Percentiles rank a stretch among this genome's conserved stretches.
Evolutionary conservation across 179 eudicot species (phyloP).

Genomic region (Drosera spatulata): DNA sequence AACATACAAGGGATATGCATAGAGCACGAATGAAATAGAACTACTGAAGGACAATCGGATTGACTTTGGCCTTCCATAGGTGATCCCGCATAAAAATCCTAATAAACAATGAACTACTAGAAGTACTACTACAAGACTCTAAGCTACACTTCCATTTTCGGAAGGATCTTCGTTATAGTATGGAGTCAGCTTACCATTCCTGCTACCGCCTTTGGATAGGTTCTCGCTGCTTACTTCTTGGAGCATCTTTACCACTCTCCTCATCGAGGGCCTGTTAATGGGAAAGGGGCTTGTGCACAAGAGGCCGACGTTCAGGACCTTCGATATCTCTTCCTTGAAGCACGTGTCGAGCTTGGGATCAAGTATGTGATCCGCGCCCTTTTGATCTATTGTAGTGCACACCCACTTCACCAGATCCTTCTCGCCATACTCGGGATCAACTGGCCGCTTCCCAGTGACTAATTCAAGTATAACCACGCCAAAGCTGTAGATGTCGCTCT

Average conservation of each 20-base stretch:
- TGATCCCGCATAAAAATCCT: no score
- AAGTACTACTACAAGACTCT: slow-evolving; percentile 7
- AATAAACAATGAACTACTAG: not conserved
- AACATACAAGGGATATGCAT: no score
- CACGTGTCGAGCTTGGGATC: slow-evolving; percentile 60
- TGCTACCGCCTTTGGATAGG: slow-evolving; percentile 11
- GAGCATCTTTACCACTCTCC: slow-evolving; percentile 71
- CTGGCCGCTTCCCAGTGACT: slow-evolving; percentile 62
- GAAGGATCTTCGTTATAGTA: slow-evolving; percentile 77
- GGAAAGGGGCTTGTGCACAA: slow-evolving; percentile 85
- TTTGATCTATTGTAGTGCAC: slow-evolving; percentile 57
- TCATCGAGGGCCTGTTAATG: slow-evolving; percentile 78
- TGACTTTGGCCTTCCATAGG: no score
- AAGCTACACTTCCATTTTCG: slow-evolving; percentile 61
- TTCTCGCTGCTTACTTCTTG: slow-evolving; percentile 46
- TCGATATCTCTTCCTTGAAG: slow-evolving; percentile 63
- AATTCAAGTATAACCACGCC: slow-evolving; percentile 76
- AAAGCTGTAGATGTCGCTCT: slow-evolving; percentile 81
- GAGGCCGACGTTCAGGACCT: slow-evolving; percentile 64
- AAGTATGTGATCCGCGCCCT: slow-evolving; percentile 53
- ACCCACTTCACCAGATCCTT: slow-evolving; percentile 91
- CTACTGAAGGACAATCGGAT: no score
- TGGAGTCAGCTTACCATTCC: slow-evolving; percentile 71
- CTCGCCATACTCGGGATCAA: slow-evolving; percentile 69
- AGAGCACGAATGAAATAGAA: no score